These are phyloP conservation scores for Thalassia testudinum DNA, from an alignment of 116 monocot species.

Conservation along the genomic window DNA sequence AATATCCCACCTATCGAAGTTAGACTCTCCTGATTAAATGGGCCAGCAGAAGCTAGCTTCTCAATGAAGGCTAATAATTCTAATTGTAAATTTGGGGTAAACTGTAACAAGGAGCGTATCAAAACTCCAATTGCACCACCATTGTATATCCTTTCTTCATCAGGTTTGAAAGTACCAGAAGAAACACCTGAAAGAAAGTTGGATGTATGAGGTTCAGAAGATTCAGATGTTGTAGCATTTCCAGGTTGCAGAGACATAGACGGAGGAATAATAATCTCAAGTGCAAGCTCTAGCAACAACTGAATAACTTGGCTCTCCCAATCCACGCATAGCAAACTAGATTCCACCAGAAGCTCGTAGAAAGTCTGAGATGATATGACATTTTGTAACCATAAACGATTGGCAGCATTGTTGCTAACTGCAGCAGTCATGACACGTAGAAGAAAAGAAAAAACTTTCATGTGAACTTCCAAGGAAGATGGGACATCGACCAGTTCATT, in stretches of 20 bases:
- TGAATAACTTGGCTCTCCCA: conserved; percentile 81
- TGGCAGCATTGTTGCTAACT: conserved; percentile 70
- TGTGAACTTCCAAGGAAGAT: conserved; percentile 30
- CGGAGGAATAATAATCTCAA: conserved; percentile 85
- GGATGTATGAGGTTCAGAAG: conserved; percentile 18
- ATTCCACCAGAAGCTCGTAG: conserved; percentile 82
- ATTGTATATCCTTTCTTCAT: conserved; percentile 70
- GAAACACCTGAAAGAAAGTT: conserved; percentile 37
- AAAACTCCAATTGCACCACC: conserved; percentile 73
- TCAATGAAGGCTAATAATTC: conserved; percentile 82
- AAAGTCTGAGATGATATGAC: conserved; percentile 83
- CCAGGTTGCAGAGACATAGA: conserved; percentile 31
- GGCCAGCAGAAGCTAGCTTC: conserved; percentile 60
- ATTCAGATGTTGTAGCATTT: conserved; percentile 24
- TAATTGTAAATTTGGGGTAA: conserved; percentile 89
- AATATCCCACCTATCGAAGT: conserved; percentile 68
- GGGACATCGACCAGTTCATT: conserved; percentile 19
- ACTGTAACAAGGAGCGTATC: conserved; percentile 65
- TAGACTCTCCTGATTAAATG: conserved; percentile 91
- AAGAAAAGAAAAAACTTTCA: conserved; percentile 68
- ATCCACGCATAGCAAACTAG: conserved; percentile 81
- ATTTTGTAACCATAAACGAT: conserved; percentile 57
- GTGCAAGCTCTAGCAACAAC: conserved; percentile 83
- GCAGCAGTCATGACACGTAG: conserved; percentile 84
- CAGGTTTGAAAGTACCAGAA: conserved; percentile 30